phyloP scores from a whole-genome alignment of 73 alveolate species.

The Symbiodinium pilosum region DNA sequence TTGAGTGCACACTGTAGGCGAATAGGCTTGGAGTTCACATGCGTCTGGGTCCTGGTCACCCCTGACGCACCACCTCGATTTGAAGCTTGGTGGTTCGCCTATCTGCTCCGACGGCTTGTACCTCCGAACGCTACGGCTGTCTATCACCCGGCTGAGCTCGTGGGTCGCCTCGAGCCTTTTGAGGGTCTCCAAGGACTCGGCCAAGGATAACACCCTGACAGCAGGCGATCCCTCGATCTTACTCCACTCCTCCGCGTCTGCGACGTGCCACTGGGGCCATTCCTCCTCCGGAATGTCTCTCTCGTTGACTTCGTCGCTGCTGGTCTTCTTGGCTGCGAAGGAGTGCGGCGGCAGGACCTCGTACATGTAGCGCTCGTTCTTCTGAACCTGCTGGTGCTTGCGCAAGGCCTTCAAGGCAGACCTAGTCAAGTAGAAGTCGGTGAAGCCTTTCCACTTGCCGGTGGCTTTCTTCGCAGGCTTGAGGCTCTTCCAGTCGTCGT shows the following conservation, averaged over 20 bases:
- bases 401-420: too few relatives aligned
- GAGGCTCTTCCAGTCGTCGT: too few relatives aligned
- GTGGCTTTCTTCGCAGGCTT: too few relatives aligned
- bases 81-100: background rate
- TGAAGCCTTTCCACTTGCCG: too few relatives aligned
- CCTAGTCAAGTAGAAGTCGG: too few relatives aligned
- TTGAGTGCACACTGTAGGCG: background rate
- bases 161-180: background rate
- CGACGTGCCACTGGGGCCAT: background rate
- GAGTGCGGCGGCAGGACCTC: too few relatives aligned
- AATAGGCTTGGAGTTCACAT: background rate
- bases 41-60: conserved; percentile 26
- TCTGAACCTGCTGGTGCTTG: too few relatives aligned
- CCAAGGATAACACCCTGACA: background rate
- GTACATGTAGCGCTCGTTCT: too few relatives aligned
- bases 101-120: background rate
- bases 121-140: background rate
- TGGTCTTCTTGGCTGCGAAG: background rate
- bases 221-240: background rate
- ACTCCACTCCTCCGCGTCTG: background rate
- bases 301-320: background rate
- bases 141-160: background rate
- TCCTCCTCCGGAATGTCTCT: background rate
- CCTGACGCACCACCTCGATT: background rate
- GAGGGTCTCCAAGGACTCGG: background rate